phyloP scores from a whole-genome alignment of 2,329 filamentous ascomycete species.

The Pseudogymnoascus sp. region DNA sequence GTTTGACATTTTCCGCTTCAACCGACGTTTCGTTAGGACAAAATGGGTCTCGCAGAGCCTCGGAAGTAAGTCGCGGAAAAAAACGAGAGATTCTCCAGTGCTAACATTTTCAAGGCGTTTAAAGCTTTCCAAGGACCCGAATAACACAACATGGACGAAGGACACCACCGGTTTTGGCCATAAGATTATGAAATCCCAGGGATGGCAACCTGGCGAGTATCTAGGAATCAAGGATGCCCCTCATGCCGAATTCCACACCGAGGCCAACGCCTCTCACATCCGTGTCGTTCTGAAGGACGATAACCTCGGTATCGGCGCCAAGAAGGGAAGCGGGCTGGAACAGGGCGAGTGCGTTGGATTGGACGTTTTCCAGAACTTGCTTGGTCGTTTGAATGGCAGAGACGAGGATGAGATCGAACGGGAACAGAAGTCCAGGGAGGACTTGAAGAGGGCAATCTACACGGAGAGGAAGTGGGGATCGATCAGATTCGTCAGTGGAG shows the following conservation, averaged over 20 bases:
- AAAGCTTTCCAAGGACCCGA: conserved; percentile 84
- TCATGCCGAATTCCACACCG: conserved; percentile 68
- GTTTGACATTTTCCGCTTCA: conserved; percentile 15
- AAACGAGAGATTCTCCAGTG: conserved; percentile 24
- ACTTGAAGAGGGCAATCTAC: conserved; percentile 65
- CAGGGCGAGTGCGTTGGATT: conserved; percentile 74
- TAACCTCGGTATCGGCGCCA: conserved; percentile 80
- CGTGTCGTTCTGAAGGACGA: conserved; percentile 82
- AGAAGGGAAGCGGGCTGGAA: conserved; percentile 56
- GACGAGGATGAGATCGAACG: conserved; percentile 63
- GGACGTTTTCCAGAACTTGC: conserved; percentile 74
- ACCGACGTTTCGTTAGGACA: conserved; percentile 7
- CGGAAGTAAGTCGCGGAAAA: conserved; percentile 48
- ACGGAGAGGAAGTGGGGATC: conserved; percentile 67
- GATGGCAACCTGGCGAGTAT: conserved; percentile 80
- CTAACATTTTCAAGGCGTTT: conserved; percentile 20
- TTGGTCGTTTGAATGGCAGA: conserved; percentile 86
- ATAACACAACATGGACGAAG: conserved; percentile 88
- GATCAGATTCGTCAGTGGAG: conserved; percentile 84
- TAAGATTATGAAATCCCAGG: conserved; percentile 77
- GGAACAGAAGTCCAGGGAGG: conserved; percentile 59
- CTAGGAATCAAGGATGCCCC: conserved; percentile 70
- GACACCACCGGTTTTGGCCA: conserved; percentile 80
- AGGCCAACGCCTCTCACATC: conserved; percentile 78
- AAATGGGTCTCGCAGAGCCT: conserved; percentile 61